A percentile compares a stretch with the other conserved stretches of the same genome.
phyloP scores from a whole-genome alignment of 345 rosid genomes.

The Cardamine chenopodiifolia region DNA sequence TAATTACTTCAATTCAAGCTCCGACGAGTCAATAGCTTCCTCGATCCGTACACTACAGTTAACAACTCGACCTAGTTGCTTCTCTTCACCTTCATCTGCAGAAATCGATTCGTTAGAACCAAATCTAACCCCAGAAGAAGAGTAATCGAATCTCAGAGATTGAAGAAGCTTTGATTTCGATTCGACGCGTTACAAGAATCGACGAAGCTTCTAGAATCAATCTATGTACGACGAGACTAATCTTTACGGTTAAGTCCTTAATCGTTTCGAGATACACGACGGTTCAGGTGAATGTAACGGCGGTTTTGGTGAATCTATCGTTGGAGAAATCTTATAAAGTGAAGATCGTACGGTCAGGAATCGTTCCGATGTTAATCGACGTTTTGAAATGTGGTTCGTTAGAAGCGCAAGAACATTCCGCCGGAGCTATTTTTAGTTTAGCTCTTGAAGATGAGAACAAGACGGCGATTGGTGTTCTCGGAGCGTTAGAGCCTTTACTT shows the following conservation, averaged over 20 bases:
- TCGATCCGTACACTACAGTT: slow-evolving; percentile 52
- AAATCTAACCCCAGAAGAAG: slow-evolving; percentile 52
- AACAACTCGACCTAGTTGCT: slow-evolving; percentile 62
- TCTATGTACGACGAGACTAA: slow-evolving; percentile 62
- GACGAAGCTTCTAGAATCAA: slow-evolving; percentile 50
- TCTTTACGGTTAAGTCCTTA: slow-evolving; percentile 53
- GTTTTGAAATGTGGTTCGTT: slow-evolving; percentile 67
- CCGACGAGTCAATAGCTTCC: slow-evolving; percentile 52
- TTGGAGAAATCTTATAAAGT: slow-evolving; percentile 69
- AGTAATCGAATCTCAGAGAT: slow-evolving; percentile 52
- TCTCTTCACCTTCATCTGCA: slow-evolving; percentile 66
- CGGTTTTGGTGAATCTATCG: slow-evolving; percentile 77
- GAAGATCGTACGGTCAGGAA: slow-evolving; percentile 83
- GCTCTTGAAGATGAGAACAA: slow-evolving; percentile 78
- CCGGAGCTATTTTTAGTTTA: slow-evolving; percentile 76
- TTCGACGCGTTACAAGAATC: slow-evolving; percentile 61
- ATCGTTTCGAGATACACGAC: slow-evolving; percentile 58
- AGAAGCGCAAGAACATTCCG: slow-evolving; percentile 83
- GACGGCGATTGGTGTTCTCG: slow-evolving; percentile 84
- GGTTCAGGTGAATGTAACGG: slow-evolving; percentile 73
- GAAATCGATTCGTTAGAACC: slow-evolving; percentile 47
- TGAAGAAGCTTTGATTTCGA: slow-evolving; percentile 62
- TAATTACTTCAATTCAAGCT: slow-evolving; percentile 50
- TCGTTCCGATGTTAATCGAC: slow-evolving; percentile 67
- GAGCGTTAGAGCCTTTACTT: slow-evolving; percentile 77